Evolutionary conservation across 2,329 filamentous ascomycete species (phyloP).

Genomic region (Epichloe festucae): DNA sequence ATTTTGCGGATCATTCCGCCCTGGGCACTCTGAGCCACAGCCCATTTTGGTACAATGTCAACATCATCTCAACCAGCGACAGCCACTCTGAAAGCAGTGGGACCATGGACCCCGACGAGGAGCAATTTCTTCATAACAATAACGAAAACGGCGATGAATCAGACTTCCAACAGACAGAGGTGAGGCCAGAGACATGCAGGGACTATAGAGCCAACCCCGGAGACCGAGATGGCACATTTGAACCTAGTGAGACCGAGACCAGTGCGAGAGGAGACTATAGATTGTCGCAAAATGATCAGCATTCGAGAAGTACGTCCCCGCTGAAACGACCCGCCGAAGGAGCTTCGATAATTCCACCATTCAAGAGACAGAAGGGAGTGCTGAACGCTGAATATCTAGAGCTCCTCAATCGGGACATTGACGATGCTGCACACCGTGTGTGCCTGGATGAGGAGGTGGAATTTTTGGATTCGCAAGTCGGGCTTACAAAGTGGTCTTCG

Average conservation of each 20-base stretch:
- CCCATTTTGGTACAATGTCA: constrained; percentile 17
- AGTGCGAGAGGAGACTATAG: background rate
- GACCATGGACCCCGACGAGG: constrained; percentile 20
- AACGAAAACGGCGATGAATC: background rate
- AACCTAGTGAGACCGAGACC: constrained; percentile 3
- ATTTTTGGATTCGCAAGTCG: constrained; percentile 44
- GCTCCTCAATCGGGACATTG: constrained; percentile 44
- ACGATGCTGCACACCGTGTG: constrained; percentile 32
- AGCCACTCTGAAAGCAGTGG: constrained; percentile 7
- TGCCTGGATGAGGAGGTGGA: constrained; percentile 18
- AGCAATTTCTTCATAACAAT: constrained; percentile 7
- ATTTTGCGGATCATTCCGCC: background rate
- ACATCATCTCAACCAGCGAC: constrained; percentile 9
- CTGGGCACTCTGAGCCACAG: background rate
- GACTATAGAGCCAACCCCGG: background rate
- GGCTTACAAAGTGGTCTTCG: constrained; percentile 55
- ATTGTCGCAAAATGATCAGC: background rate
- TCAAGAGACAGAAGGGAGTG: constrained; percentile 31
- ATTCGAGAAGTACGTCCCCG: constrained; percentile 7
- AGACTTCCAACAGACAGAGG: background rate
- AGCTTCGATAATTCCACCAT: constrained; percentile 16
- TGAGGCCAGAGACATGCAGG: background rate
- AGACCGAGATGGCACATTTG: background rate
- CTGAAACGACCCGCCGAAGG: constrained; percentile 19
- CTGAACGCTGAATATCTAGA: constrained; percentile 35